Conservation (phyloP, 176 grass and related monocot genomes). For the Phoenix dactylifera region DNA sequence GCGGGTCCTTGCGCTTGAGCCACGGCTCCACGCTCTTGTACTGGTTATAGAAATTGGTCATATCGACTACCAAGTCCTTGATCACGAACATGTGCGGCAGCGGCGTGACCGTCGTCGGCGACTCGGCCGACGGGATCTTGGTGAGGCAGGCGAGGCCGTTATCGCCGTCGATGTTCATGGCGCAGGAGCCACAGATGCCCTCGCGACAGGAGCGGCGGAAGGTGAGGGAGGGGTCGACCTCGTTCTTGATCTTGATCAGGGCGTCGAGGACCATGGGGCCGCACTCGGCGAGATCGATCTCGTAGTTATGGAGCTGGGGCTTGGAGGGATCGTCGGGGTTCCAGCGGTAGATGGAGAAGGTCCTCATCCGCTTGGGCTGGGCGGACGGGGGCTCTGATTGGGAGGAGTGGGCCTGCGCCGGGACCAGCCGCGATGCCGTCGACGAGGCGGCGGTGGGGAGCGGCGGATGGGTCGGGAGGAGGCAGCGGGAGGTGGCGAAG, state of each 20-base stretch:
- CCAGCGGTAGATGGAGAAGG: slow-evolving; percentile 99
- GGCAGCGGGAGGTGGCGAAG: slow-evolving; percentile 30
- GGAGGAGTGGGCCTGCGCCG: neutral
- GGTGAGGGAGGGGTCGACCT: slow-evolving; percentile 2
- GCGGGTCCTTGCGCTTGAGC: slow-evolving; percentile 79
- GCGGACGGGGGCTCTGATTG: neutral
- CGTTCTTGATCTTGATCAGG: slow-evolving; percentile 19
- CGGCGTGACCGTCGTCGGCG: no score
- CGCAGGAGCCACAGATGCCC: no score
- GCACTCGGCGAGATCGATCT: neutral
- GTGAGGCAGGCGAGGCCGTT: no score
- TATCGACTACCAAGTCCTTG: no score
- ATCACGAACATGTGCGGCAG: no score
- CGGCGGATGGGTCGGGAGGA: slow-evolving; percentile 42
- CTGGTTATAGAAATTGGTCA: slow-evolving; percentile 64
- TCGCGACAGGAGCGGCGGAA: no score
- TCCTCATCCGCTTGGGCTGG: slow-evolving; percentile 31
- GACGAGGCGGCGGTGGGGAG: neutral
- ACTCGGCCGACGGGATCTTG: no score
- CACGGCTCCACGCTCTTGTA: slow-evolving; percentile 88
- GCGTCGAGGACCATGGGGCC: slow-evolving; percentile 21
- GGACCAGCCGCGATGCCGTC: neutral
- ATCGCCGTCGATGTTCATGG: no score
- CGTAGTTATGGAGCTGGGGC: no score
- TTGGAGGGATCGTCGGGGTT: slow-evolving; percentile 55